Evolutionary conservation across 2,329 filamentous ascomycete genomes (phyloP), one percentile per base, ranked within the genome.

Genomic region (Penicillium corylophilum): DNA sequence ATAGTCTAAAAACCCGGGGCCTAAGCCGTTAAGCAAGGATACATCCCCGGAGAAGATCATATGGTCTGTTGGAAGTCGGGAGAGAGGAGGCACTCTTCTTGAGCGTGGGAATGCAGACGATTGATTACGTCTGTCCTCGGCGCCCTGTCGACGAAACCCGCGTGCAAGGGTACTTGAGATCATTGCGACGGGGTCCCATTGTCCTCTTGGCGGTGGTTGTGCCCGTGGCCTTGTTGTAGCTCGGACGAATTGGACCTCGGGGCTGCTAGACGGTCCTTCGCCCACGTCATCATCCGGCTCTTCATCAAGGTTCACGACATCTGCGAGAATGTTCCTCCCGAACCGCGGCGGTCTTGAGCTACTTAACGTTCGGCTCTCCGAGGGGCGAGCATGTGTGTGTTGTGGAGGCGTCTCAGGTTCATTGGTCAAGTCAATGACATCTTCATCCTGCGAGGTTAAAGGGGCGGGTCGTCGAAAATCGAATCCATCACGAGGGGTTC

Each of bases 391-490:
- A 35, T 44, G 50, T 9, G 48, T 39, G 40, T 47, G 46, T 38
- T 61, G 57, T 23, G 67, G 62, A 23, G 67, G 69, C n/a, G 65
- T 67, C 38, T 75, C 73, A 1, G 73, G 67, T 7, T 77, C 77
- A 22, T 74, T 68, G 15, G 77, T 79, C 18, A 79, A 62, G 57
- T 79, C 76, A 29, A 79, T 78, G 8, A 77, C 67, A 44, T 74
- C 68, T 41, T 67, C 65, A 10, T 51, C 53, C 12, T 60, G 62
- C 20, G 60, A 47, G n/a, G 64, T 51, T n/a, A 59, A 71, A 4
- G 69, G 72, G 15, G 74, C 67, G 1, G 82, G 82, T 53, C 79
- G 72, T 52, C 82, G 72, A 55, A 74, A 80, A 56, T 84, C 82
- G 40, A 76, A 70, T 4, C 81, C 81, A 69, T 83, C 79, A n/a